phyloP scores from a whole-genome alignment of 2,329 filamentous ascomycete species.

The Exophiala dermatitidis region DNA sequence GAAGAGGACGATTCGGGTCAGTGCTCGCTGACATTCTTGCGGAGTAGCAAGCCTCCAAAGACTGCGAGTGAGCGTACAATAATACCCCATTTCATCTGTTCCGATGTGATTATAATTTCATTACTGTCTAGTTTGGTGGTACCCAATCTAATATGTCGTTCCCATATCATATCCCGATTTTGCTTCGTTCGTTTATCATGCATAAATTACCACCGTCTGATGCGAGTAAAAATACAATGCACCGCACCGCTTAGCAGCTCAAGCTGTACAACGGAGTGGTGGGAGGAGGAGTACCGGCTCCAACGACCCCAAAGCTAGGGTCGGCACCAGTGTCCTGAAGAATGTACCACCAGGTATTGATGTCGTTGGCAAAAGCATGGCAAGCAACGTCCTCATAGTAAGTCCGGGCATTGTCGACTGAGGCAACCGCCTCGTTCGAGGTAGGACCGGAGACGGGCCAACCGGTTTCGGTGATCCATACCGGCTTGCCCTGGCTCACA shows the following conservation, averaged over 20 bases:
- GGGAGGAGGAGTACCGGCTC: conserved; percentile 27
- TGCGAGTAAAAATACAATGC: neutral
- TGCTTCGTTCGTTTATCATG: neutral
- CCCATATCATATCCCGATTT: neutral
- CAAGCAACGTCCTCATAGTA: conserved; percentile 60
- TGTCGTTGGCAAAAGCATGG: conserved; percentile 36
- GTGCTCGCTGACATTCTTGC: neutral
- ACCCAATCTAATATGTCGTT: no score
- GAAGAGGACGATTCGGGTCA: neutral
- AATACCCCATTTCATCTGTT: neutral
- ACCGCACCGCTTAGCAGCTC: conserved; percentile 28
- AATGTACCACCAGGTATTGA: conserved; percentile 42
- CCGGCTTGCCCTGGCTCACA: conserved; percentile 52
- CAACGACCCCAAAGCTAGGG: conserved; percentile 35
- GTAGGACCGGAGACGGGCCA: conserved; percentile 53
- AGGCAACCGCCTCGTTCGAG: conserved; percentile 51
- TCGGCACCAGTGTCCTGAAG: conserved; percentile 31
- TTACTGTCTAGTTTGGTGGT: no score
- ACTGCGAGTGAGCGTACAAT: neutral
- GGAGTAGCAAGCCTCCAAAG: neutral
- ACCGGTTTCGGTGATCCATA: conserved; percentile 60
- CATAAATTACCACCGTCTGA: neutral
- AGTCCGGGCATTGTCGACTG: conserved; percentile 52
- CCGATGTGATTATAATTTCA: no score
- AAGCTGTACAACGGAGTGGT: conserved; percentile 37